A percentile compares a stretch with the other conserved stretches of the same genome.
phyloP scores from a whole-genome alignment of 768 basidiomycete species.

The Leccinum longicurvipes region DNA sequence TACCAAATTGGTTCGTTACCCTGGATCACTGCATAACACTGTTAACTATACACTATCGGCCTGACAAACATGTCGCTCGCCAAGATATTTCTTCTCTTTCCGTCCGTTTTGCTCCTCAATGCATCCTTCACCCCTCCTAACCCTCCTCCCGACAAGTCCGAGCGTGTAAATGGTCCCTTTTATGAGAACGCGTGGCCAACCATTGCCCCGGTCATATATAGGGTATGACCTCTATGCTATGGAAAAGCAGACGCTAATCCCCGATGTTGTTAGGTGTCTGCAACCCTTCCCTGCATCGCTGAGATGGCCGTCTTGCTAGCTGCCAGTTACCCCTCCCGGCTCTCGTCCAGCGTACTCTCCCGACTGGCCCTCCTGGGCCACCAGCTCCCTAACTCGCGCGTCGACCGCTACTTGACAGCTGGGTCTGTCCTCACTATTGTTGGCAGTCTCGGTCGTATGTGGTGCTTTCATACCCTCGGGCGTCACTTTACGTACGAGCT shows the following conservation, averaged over 20 bases:
- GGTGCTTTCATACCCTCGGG: background rate
- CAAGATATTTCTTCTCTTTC: background rate
- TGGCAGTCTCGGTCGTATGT: background rate
- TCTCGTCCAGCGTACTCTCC: background rate
- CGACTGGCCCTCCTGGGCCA: background rate
- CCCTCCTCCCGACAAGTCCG: background rate
- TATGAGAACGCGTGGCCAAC: background rate
- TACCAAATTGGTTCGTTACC: no score
- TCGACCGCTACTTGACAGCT: background rate
- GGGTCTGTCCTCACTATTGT: background rate
- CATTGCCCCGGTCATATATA: background rate
- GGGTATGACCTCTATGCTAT: background rate
- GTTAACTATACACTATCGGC: no score
- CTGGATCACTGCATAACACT: no score
- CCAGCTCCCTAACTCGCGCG: background rate
- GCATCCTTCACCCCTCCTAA: background rate
- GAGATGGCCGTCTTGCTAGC: background rate
- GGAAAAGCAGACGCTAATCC: background rate
- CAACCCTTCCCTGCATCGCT: background rate
- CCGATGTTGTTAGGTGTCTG: background rate
- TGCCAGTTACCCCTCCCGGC: background rate
- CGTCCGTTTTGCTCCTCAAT: background rate
- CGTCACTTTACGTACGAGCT: background rate
- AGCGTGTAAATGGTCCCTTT: background rate
- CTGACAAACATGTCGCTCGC: no score